Evolutionary conservation across 2,329 filamentous ascomycete species (phyloP).

Genomic region (Byssochlamys sp.): DNA sequence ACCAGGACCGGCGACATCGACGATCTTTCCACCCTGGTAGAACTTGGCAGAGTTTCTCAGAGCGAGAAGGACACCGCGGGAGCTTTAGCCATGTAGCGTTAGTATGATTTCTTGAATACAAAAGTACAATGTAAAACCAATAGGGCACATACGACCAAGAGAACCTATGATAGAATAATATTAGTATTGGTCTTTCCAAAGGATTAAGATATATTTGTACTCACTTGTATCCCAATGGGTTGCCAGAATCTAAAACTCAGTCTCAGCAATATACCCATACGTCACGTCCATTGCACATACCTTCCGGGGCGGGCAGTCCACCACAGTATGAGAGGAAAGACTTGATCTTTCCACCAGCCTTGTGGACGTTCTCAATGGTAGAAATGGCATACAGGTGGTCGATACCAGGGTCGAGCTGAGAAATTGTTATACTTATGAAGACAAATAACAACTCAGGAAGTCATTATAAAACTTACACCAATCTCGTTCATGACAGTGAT

Average conservation of each 20-base stretch:
- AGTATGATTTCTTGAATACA: background rate
- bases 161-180: conserved; percentile 42
- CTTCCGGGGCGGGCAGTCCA: conserved; percentile 62
- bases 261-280: background rate
- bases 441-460: background rate
- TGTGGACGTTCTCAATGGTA: conserved; percentile 71
- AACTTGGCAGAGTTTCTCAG: conserved; percentile 76
- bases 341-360: conserved; percentile 71
- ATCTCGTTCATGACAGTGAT: conserved; percentile 84
- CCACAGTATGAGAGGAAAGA: conserved; percentile 79
- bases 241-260: conserved; percentile 56
- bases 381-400: conserved; percentile 66
- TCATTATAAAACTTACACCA: conserved; percentile 34
- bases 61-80: conserved; percentile 77
- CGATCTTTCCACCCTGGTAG: conserved; percentile 68
- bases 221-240: conserved; percentile 78
- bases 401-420: conserved; percentile 18
- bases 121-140: background rate
- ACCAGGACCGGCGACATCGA: conserved; percentile 48
- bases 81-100: conserved; percentile 15
- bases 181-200: background rate
- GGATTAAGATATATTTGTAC: background rate
- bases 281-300: background rate
- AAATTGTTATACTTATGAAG: background rate
- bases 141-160: conserved; percentile 48